A percentile compares a stretch with the other conserved stretches of the same genome.
Evolutionary conservation across 345 rosid genomes (phyloP).

Genomic region (Psidium friedrichsthalianum): DNA sequence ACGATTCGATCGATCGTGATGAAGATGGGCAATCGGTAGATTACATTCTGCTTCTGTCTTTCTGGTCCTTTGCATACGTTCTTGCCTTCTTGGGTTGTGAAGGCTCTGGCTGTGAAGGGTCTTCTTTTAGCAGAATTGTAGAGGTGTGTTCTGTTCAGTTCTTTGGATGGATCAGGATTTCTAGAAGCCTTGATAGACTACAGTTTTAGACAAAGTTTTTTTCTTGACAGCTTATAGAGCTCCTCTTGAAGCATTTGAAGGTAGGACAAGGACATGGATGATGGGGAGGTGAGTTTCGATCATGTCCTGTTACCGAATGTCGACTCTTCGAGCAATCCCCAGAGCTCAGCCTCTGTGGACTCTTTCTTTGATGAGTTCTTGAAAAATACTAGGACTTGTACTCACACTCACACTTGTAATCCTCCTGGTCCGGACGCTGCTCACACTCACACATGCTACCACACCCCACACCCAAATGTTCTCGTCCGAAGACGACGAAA

Average conservation of each 20-base stretch:
- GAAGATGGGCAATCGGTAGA: background rate
- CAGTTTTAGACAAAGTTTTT: background rate
- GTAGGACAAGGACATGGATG: slow-evolving; percentile 14
- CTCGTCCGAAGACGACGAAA: slow-evolving; percentile 32
- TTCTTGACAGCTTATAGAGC: background rate
- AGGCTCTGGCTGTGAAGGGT: background rate
- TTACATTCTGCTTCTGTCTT: background rate
- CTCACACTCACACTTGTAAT: slow-evolving; percentile 73
- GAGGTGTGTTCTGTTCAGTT: background rate
- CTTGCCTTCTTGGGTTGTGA: background rate
- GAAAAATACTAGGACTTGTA: slow-evolving; percentile 39
- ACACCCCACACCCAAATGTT: slow-evolving; percentile 49
- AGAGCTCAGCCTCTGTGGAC: slow-evolving; percentile 13
- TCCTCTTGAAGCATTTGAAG: background rate
- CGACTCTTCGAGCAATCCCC: slow-evolving; percentile 15
- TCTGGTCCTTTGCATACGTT: slow-evolving; percentile 21
- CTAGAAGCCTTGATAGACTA: background rate
- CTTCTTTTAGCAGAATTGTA: background rate
- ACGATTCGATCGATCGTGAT: slow-evolving; percentile 2
- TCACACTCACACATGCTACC: slow-evolving; percentile 69
- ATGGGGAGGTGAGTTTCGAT: slow-evolving; percentile 31
- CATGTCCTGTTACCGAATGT: slow-evolving; percentile 7
- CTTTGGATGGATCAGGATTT: background rate
- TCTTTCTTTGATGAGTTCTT: slow-evolving; percentile 23
- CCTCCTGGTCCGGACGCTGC: slow-evolving; percentile 56